These are phyloP conservation scores for Trametes maxima DNA, from an alignment of 768 basidiomycete species.

Conservation along the genomic window DNA sequence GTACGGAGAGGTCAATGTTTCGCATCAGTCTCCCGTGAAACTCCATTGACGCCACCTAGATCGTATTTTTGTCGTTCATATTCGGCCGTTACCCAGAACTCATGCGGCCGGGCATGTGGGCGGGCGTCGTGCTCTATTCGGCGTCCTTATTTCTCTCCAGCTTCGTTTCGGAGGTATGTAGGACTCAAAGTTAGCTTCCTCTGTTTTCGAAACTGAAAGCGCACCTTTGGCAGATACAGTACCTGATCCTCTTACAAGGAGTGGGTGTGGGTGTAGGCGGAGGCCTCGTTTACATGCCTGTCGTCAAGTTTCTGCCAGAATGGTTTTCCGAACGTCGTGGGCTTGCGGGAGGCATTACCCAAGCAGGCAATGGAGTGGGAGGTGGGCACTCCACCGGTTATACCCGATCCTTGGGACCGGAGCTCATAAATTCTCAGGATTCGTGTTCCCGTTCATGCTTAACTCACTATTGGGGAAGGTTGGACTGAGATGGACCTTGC, in stretches of 20 bases:
- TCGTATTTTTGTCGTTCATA: slow-evolving; percentile 10
- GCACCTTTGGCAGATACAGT: slow-evolving; percentile 15
- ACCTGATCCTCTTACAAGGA: slow-evolving; percentile 26
- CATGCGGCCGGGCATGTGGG: slow-evolving; percentile 16
- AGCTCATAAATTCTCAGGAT: slow-evolving; percentile 1
- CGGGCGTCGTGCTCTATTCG: slow-evolving; percentile 12
- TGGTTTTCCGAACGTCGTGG: slow-evolving; percentile 27
- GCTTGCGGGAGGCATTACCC: slow-evolving; percentile 25
- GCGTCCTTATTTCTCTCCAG: slow-evolving; percentile 18
- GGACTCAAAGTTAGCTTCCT: background rate
- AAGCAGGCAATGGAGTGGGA: slow-evolving; percentile 24
- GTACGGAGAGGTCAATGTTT: slow-evolving; percentile 23
- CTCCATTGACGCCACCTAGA: background rate
- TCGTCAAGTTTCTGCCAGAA: slow-evolving; percentile 18
- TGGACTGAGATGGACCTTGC: slow-evolving; percentile 24
- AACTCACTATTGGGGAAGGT: slow-evolving; percentile 20
- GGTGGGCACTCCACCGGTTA: background rate
- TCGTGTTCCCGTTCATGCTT: slow-evolving; percentile 25
- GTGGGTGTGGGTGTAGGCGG: slow-evolving; percentile 22
- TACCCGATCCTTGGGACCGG: background rate
- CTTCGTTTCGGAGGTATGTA: slow-evolving; percentile 22
- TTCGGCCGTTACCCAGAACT: slow-evolving; percentile 21
- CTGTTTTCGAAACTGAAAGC: background rate
- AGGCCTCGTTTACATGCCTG: slow-evolving; percentile 22
- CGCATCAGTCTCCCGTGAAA: background rate